These are phyloP conservation scores for Eutrema japonicum DNA, from an alignment of 345 rosid genomes.

Conservation along the genomic window DNA sequence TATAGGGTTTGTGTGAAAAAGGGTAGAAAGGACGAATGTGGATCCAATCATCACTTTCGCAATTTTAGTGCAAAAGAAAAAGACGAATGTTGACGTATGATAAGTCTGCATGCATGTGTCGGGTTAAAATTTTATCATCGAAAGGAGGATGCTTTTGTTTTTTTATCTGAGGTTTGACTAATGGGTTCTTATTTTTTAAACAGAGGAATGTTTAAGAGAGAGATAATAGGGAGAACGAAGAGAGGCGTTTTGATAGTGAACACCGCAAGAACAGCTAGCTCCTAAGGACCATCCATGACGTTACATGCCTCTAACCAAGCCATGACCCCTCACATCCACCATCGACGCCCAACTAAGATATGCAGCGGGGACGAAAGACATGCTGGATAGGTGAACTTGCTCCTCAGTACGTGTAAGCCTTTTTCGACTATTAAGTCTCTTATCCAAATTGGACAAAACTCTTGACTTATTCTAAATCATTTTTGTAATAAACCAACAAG, in stretches of 20 bases:
- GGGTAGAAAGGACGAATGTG: too few relatives aligned
- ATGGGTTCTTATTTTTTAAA: not conserved
- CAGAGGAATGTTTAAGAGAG: constrained; percentile 83
- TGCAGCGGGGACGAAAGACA: constrained; percentile 89
- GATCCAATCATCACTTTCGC: too few relatives aligned
- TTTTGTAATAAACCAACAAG: too few relatives aligned
- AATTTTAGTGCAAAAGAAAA: too few relatives aligned
- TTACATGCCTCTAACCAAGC: constrained; percentile 93
- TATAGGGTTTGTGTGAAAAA: too few relatives aligned
- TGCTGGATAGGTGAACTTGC: constrained; percentile 82
- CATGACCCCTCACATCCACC: constrained; percentile 95
- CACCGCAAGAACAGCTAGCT: constrained; percentile 93
- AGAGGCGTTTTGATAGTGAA: constrained; percentile 87
- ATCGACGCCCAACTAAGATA: constrained; percentile 96
- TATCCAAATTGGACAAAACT: not conserved
- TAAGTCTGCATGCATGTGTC: too few relatives aligned
- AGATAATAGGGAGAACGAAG: constrained; percentile 79
- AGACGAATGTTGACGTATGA: too few relatives aligned
- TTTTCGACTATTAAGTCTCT: not conserved
- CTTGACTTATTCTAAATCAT: not conserved
- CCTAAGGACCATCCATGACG: constrained; percentile 99
- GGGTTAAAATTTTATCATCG: too few relatives aligned
- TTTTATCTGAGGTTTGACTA: constrained; percentile 6
- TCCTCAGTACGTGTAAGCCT: constrained; percentile 65
- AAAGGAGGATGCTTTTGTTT: too few relatives aligned